These are phyloP conservation scores for Kwoniella europaea DNA, from an alignment of 768 basidiomycete genomes.

Conservation along the genomic window DNA sequence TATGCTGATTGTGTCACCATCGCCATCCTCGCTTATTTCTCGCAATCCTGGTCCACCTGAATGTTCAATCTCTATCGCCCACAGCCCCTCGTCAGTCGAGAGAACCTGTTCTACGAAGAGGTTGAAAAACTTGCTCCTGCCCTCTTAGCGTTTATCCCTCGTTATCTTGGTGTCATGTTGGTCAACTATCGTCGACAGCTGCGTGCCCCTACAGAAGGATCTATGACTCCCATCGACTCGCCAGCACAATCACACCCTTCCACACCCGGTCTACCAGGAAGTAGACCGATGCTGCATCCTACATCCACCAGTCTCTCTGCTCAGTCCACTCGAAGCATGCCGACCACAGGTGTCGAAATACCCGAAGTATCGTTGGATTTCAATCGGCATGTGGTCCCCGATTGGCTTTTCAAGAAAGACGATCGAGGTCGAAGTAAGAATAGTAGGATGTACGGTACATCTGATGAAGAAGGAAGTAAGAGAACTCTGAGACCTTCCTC, in stretches of 20 bases:
- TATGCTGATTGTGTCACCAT: too few species aligned
- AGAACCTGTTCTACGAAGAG: conserved; percentile 97
- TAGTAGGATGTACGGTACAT: conserved; percentile 13
- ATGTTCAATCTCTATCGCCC: not conserved
- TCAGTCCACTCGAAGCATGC: conserved; percentile 18
- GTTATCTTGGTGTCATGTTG: conserved; percentile 97
- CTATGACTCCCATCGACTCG: conserved; percentile 27
- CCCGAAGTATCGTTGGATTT: conserved; percentile 92
- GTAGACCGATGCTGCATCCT: conserved; percentile 28
- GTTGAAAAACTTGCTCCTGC: conserved; percentile 93
- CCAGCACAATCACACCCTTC: conserved; percentile 39
- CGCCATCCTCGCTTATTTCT: not conserved
- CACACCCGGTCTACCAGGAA: conserved; percentile 26
- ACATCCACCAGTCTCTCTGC: conserved; percentile 15
- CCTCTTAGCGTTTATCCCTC: conserved; percentile 90
- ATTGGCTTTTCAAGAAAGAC: conserved; percentile 72
- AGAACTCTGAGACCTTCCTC: conserved; percentile 41
- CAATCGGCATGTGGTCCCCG: conserved; percentile 94
- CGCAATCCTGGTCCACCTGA: not conserved
- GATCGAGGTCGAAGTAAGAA: conserved; percentile 34
- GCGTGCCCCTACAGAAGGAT: conserved; percentile 32
- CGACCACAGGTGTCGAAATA: conserved; percentile 73
- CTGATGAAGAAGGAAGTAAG: conserved; percentile 29
- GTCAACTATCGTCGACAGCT: conserved; percentile 87
- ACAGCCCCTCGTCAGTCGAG: conserved; percentile 94